Percentiles rank a stretch among this genome's conserved stretches.
phyloP scores from a whole-genome alignment of 1,284 basidiomycete species.

The Inonotus hispidus region DNA sequence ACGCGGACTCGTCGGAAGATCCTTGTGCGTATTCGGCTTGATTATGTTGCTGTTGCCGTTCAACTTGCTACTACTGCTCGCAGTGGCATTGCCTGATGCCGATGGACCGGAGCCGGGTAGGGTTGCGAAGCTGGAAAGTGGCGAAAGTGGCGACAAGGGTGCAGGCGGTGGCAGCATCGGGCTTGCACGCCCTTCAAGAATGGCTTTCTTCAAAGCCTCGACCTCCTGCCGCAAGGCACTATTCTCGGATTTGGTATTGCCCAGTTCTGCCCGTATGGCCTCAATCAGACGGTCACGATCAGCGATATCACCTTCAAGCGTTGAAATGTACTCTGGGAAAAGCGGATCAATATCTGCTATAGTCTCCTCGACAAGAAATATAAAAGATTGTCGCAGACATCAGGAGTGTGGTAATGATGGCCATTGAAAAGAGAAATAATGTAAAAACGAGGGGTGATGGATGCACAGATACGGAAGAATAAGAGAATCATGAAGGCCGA shows the following conservation, averaged over 20 bases:
- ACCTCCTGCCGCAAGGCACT: constrained; percentile 81
- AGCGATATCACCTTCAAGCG: constrained; percentile 89
- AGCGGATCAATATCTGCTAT: not conserved
- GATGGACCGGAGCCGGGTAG: constrained; percentile 19
- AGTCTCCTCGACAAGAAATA: not conserved
- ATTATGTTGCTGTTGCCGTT: constrained; percentile 34
- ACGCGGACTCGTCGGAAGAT: constrained; percentile 62
- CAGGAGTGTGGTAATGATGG: not conserved
- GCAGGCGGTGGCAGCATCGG: constrained; percentile 42
- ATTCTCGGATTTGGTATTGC: constrained; percentile 78
- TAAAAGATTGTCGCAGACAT: not conserved
- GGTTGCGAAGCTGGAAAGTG: constrained; percentile 32
- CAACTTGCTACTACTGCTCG: constrained; percentile 3
- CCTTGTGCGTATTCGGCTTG: constrained; percentile 79
- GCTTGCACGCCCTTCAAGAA: constrained; percentile 54
- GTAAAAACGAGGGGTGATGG: not conserved
- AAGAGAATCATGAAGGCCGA: not conserved
- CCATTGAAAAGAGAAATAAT: not conserved
- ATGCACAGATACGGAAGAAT: not conserved
- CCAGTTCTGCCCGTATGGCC: constrained; percentile 82
- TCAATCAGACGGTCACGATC: constrained; percentile 90
- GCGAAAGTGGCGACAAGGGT: constrained; percentile 31
- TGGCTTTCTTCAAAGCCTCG: constrained; percentile 72
- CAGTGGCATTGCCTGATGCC: constrained; percentile 13
- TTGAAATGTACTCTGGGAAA: constrained; percentile 79